Evolutionary conservation across 1,139 yeast genomes (phyloP).

Genomic region (Yamadazyma siamensis): DNA sequence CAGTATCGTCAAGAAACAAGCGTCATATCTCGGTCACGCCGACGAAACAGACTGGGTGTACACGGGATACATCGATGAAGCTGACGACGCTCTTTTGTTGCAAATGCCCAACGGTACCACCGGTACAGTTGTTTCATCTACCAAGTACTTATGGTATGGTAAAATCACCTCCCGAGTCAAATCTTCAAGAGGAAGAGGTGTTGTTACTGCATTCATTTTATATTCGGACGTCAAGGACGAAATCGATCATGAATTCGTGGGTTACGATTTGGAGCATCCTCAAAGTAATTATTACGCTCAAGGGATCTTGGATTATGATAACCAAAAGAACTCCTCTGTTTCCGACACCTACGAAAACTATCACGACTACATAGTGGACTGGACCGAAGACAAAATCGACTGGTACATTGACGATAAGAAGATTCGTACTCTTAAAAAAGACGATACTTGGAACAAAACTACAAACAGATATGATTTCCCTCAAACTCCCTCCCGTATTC

Average conservation of each 20-base stretch:
- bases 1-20: constrained; percentile 26
- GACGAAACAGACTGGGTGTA: constrained; percentile 69
- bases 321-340: constrained; percentile 46
- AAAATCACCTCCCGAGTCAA: constrained; percentile 66
- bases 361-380: constrained; percentile 79
- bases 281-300: constrained; percentile 80
- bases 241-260: constrained; percentile 84
- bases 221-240: constrained; percentile 89
- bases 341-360: constrained; percentile 59
- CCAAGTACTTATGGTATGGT: constrained; percentile 86
- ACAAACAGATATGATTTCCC: constrained; percentile 62
- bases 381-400: constrained; percentile 68
- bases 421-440: constrained; percentile 64
- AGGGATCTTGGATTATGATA: constrained; percentile 68
- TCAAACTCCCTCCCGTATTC: constrained; percentile 88
- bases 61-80: constrained; percentile 60
- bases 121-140: constrained; percentile 81
- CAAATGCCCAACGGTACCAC: constrained; percentile 79
- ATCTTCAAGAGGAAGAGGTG: constrained; percentile 76
- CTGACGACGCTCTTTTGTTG: constrained; percentile 53
- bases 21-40: constrained; percentile 66
- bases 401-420: constrained; percentile 75
- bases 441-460: constrained; percentile 69
- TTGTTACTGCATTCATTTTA: constrained; percentile 78
- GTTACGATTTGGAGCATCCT: constrained; percentile 59